Evolutionary conservation across 257 asterid species (phyloP), one percentile per base, ranked within the genome.

Genomic region (Gentiana macrophylla): DNA sequence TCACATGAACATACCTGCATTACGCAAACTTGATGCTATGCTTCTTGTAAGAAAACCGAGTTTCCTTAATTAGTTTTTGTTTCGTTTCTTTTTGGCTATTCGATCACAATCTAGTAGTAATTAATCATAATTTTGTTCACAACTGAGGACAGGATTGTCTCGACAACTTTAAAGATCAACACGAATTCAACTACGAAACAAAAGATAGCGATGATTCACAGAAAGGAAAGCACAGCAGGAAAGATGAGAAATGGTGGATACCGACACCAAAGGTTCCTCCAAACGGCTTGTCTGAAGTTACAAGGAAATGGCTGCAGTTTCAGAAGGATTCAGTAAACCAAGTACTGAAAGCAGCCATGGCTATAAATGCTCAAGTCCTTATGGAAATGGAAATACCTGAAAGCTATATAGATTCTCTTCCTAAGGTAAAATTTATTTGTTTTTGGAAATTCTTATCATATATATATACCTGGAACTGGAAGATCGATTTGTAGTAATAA

Each of bases 271-370:
- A 78, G 70, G 97, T 88, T 69, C 89, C 94, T 5, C 61, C 75
- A 0, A 66, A 69, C 4, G 98, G 98, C 47, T 64, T 87, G 57
- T 84, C 95, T 10, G 95, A 84, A 3, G 71, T 32, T 43, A 66
- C 86, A 6, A 70, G 80, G 69, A 87, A 77, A 64, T 87, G 95
- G 95, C 66, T 91, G 65, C 92, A 74, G 56, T 66, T 52, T 65
- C 96, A 83, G 76, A 91, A 84, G 75, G 98, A 91, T 34, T 76
- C 93, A 0, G 96, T 83, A 6, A 77, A 78, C 63, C 98, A 91
- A 72, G 94, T 91, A 4, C 80, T 77, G 12, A 91, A 91, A 78
- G 98, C 96, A 11, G 94, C 98, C 49, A 84, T 84, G 96, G 91
- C 94, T 0, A 86, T 84, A 52, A 91, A 86, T 54, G 82, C 95